phyloP scores from a whole-genome alignment of 495 filamentous ascomycete species.

The Clavariopsis aquatica region DNA sequence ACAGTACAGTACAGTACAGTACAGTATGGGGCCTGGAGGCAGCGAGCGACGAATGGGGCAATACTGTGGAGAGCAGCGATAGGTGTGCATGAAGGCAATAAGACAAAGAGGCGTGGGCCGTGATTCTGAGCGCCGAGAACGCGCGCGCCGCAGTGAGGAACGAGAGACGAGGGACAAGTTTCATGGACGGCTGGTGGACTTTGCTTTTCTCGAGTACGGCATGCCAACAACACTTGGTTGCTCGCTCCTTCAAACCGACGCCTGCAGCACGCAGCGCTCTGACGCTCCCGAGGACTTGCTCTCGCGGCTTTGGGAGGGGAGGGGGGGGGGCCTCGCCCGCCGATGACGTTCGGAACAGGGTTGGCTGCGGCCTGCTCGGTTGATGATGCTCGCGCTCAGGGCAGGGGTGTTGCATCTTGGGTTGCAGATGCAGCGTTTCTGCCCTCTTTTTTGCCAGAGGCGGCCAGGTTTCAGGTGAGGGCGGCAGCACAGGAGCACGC shows the following conservation, averaged over 20 bases:
- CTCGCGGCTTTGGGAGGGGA: too few species aligned
- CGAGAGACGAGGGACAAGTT: too few species aligned
- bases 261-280: neutral
- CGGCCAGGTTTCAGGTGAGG: slow-evolving; percentile 6
- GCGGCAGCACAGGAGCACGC: neutral
- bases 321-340: neutral
- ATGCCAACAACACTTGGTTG: neutral
- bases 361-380: neutral
- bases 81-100: too few species aligned
- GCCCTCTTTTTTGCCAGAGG: neutral
- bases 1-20: too few species aligned
- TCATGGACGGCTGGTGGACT: too few species aligned
- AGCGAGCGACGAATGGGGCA: too few species aligned
- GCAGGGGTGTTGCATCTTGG: slow-evolving; percentile 13
- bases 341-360: slow-evolving; percentile 9
- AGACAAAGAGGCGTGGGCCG: too few species aligned
- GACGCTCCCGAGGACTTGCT: neutral
- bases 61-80: too few species aligned
- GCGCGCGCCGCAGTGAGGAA: too few species aligned
- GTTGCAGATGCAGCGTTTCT: neutral
- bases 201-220: too few species aligned
- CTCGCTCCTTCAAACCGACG: neutral
- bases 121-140: too few species aligned
- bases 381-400: neutral
- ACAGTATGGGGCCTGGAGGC: too few species aligned